phyloP scores from a whole-genome alignment of 768 basidiomycete genomes.

The Fomitopsis serialis region DNA sequence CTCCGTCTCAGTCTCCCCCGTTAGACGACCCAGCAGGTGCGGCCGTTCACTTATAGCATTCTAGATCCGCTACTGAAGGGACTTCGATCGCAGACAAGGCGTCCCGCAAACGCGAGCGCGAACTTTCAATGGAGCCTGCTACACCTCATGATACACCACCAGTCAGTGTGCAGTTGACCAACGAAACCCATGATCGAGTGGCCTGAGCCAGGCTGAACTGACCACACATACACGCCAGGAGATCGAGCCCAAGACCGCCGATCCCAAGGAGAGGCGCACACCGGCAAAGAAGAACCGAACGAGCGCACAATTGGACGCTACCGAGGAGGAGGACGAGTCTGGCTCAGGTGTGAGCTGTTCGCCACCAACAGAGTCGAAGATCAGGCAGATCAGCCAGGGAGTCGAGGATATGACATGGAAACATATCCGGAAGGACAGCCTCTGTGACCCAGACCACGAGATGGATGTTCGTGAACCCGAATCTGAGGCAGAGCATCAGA shows the following conservation, averaged over 20 bases:
- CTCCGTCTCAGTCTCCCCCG: not conserved
- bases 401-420: conserved; percentile 76
- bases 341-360: conserved; percentile 38
- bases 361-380: conserved; percentile 75
- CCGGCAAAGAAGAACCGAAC: conserved; percentile 77
- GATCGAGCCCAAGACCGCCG: conserved; percentile 23
- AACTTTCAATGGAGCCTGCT: conserved; percentile 68
- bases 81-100: not conserved
- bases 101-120: conserved; percentile 72
- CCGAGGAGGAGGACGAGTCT: conserved; percentile 51
- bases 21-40: not conserved
- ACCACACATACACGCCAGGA: conserved; percentile 19
- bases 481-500: not conserved
- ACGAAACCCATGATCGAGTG: not conserved
- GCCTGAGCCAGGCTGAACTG: not conserved
- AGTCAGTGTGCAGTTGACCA: conserved; percentile 23
- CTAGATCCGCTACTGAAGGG: too few species aligned
- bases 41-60: not conserved
- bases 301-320: conserved; percentile 43
- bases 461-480: conserved; percentile 3
- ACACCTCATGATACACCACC: conserved; percentile 27
- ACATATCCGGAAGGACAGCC: conserved; percentile 34
- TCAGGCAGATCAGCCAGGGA: conserved; percentile 71
- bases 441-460: conserved; percentile 4
- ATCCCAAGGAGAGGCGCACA: conserved; percentile 48